These are phyloP conservation scores for Botrytis tulipae DNA, from an alignment of 2,329 filamentous ascomycete species.

Conservation along the genomic window DNA sequence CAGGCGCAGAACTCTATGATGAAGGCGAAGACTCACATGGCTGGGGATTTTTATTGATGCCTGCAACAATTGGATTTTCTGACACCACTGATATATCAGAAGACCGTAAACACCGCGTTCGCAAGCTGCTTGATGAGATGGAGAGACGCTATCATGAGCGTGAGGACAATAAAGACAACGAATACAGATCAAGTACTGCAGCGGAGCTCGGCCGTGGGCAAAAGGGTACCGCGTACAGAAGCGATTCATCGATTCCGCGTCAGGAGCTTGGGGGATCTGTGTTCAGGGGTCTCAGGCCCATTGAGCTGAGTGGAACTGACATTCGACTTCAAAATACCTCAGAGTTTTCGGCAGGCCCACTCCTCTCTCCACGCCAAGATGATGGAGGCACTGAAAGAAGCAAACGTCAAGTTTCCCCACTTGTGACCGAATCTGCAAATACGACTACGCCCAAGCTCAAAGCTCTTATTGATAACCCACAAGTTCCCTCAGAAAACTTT, in stretches of 20 bases:
- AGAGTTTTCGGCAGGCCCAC: background rate
- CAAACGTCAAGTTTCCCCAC: background rate
- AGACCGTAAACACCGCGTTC: constrained; percentile 15
- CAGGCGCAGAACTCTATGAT: constrained; percentile 21
- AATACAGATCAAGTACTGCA: too few relatives aligned
- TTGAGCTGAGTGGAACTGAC: background rate
- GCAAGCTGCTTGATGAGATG: constrained; percentile 17
- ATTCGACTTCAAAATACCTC: background rate
- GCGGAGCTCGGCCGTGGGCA: background rate
- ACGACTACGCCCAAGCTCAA: background rate
- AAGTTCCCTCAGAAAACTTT: background rate
- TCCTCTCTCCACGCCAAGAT: background rate
- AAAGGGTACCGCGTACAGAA: background rate
- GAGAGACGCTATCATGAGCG: constrained; percentile 1
- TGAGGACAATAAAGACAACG: background rate
- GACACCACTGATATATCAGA: constrained; percentile 15
- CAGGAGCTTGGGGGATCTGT: constrained; percentile 3
- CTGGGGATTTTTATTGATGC: constrained; percentile 9
- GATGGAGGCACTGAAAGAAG: background rate
- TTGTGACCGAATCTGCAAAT: background rate
- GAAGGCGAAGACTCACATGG: constrained; percentile 18
- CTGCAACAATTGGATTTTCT: constrained; percentile 19
- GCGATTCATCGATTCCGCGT: background rate
- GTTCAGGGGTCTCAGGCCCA: background rate
- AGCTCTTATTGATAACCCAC: background rate